Percentiles rank a stretch among this genome's conserved stretches.
These are phyloP conservation scores for Trichoderma asperelloides DNA, from an alignment of 495 filamentous ascomycete species.

Conservation along the genomic window DNA sequence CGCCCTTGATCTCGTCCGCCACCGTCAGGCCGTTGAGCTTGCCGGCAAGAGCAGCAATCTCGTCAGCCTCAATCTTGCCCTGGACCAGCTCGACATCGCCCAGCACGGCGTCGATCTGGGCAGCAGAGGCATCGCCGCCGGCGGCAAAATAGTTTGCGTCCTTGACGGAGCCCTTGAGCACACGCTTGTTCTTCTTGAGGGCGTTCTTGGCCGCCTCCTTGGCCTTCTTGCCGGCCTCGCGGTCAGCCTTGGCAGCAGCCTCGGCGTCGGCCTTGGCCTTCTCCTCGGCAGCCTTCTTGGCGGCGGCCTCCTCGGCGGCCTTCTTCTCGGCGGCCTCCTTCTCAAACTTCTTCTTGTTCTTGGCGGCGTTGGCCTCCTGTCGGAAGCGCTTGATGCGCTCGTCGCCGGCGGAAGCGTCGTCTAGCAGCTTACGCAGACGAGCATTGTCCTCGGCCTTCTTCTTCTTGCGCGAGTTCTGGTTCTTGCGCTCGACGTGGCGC, in stretches of 20 bases:
- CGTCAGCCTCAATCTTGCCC: constrained; percentile 79
- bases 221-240: constrained; percentile 83
- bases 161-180: constrained; percentile 83
- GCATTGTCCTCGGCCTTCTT: constrained; percentile 96
- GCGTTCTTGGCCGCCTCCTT: constrained; percentile 98
- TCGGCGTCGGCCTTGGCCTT: constrained; percentile 71
- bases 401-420: constrained; percentile 71
- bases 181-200: constrained; percentile 98
- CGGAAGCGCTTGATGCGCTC: constrained; percentile 97
- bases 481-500: constrained; percentile 95
- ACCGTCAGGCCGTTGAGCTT: constrained; percentile 69
- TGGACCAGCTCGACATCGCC: constrained; percentile 83
- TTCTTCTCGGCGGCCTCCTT: constrained; percentile 87
- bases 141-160: constrained; percentile 89
- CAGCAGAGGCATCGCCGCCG: constrained; percentile 55
- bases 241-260: constrained; percentile 69
- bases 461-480: constrained; percentile 94
- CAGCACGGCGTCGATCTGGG: constrained; percentile 72
- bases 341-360: constrained; percentile 86
- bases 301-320: constrained; percentile 66
- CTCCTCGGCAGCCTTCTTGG: constrained; percentile 70
- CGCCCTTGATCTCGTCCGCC: constrained; percentile 56
- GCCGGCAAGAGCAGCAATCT: constrained; percentile 68
- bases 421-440: constrained; percentile 78
- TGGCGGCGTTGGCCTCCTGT: constrained; percentile 79